Conservation (phyloP, 352 stramenopile species). For the Aphanomyces cochlioides region DNA sequence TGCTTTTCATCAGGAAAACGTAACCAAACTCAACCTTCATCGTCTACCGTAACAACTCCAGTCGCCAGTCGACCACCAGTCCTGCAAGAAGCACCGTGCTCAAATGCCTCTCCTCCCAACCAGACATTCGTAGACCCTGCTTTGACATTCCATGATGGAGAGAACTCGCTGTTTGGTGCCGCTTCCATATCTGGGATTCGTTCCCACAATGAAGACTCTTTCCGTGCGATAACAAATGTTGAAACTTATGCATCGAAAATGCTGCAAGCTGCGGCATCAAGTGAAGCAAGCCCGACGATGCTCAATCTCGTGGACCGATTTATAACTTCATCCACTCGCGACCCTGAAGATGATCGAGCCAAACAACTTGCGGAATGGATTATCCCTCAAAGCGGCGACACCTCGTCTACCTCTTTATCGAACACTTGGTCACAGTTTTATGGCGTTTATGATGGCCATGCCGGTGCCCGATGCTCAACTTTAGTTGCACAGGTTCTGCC, state of each 20-base stretch:
- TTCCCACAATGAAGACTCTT: constrained; percentile 62
- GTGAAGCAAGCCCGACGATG: constrained; percentile 29
- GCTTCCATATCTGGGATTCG: constrained; percentile 37
- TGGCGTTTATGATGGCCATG: constrained; percentile 75
- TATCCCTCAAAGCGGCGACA: neutral
- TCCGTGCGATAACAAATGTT: constrained; percentile 61
- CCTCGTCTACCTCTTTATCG: neutral
- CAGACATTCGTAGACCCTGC: constrained; percentile 8
- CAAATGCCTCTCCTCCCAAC: neutral
- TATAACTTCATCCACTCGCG: constrained; percentile 1
- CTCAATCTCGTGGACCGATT: constrained; percentile 46
- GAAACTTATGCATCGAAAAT: constrained; percentile 55
- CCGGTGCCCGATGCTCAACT: constrained; percentile 53
- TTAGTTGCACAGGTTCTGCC: constrained; percentile 62
- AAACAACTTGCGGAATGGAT: neutral
- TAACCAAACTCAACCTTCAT: too few species aligned
- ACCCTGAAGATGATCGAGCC: neutral
- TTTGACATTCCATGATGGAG: constrained; percentile 3
- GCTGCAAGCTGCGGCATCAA: constrained; percentile 43
- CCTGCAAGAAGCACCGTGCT: neutral
- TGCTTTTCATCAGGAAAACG: too few species aligned
- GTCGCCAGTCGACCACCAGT: too few species aligned
- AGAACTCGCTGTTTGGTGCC: neutral
- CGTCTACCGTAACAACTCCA: too few species aligned
- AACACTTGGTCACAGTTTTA: constrained; percentile 44